Base-by-base conservation (phyloP, 257 asterid species). In the Fraxinus anomala region DNA sequence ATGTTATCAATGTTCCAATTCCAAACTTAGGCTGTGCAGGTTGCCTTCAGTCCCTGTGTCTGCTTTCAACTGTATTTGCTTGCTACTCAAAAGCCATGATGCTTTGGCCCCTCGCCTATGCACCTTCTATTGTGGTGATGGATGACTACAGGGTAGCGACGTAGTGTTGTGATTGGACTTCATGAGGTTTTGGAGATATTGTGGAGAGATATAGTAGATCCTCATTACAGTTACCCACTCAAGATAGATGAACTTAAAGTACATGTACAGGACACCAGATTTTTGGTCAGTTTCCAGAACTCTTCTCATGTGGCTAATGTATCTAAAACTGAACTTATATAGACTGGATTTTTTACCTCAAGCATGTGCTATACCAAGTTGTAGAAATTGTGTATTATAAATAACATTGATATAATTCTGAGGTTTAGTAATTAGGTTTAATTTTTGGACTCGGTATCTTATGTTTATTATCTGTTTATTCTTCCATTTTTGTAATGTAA, bases 361-460 rank as follows among this genome's bases (percentile, higher is more conserved):
- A 51, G 61, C 23, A 4, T 16, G 0, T 6, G 1, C 61, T 5
- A 10, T 51, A 51, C 61, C n/a, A 17, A 51, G 23, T 42, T 42
- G 4, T 42, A 42, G 49, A 11, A 42, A 42, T 42, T 51, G 61
- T 51, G 23, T 37, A 8, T 51, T 19, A 51, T 51, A 5, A 1
- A 54, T 54, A 19, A 54, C 65, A 54, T n/a, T 54, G 65, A 54
- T n/a, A n/a, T 54, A 54, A 17, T 17, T 6, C 26, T 54, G 26
- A 17, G 8, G 42, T 65, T 61, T 19, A 14, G 26, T 42, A 13
- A 39, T 26, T 49, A 26, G 47, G 77, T 68, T 75, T 73, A 74
- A 69, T 59, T 80, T 83, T 28, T 13, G 61, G 74, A 34, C 39
- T 78, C 56, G 3, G 59, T 47, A 3, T 51, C 21, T 75, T 67